phyloP scores from a whole-genome alignment of 805 yeast species.

The Nadsonia fulvescens region DNA sequence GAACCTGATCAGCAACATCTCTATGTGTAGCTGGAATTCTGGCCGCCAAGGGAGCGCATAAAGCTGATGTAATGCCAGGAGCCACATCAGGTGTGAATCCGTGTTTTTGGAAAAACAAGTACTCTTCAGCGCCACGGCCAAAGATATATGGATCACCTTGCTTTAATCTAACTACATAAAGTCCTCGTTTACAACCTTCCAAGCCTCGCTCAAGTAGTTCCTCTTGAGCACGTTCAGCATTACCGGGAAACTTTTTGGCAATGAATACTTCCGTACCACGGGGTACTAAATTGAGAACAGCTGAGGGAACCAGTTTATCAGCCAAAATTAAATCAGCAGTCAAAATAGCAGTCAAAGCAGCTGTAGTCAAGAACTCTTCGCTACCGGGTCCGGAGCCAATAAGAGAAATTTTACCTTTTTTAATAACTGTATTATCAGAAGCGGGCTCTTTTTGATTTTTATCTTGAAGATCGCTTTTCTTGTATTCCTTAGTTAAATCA shows the following conservation, averaged over 20 bases:
- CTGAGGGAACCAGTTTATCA: slow-evolving; percentile 83
- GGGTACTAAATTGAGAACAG: slow-evolving; percentile 72
- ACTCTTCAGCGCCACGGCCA: slow-evolving; percentile 95
- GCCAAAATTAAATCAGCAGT: slow-evolving; percentile 74
- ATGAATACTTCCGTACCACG: slow-evolving; percentile 55
- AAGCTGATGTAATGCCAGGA: slow-evolving; percentile 81
- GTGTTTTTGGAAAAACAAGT: slow-evolving; percentile 39
- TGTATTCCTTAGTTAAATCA: too few relatives aligned
- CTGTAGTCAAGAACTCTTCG: slow-evolving; percentile 60
- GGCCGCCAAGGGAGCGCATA: slow-evolving; percentile 71
- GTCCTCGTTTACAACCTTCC: slow-evolving; percentile 42
- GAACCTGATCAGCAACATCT: slow-evolving; percentile 79
- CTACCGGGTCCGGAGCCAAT: slow-evolving; percentile 95
- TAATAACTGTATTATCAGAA: slow-evolving; percentile 1
- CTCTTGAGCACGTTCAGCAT: slow-evolving; percentile 84
- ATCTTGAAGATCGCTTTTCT: neutral
- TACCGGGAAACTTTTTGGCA: slow-evolving; percentile 91
- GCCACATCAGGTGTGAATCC: slow-evolving; percentile 61
- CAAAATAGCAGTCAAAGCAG: slow-evolving; percentile 65
- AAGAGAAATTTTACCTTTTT: slow-evolving; percentile 47
- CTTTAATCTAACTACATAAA: slow-evolving; percentile 70
- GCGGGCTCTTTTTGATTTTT: slow-evolving; percentile 1
- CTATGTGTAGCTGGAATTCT: slow-evolving; percentile 84
- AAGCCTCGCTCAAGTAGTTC: slow-evolving; percentile 65
- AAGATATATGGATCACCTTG: slow-evolving; percentile 96